Conservation (phyloP, 345 rosid genomes). For the Salix arbutifolia region DNA sequence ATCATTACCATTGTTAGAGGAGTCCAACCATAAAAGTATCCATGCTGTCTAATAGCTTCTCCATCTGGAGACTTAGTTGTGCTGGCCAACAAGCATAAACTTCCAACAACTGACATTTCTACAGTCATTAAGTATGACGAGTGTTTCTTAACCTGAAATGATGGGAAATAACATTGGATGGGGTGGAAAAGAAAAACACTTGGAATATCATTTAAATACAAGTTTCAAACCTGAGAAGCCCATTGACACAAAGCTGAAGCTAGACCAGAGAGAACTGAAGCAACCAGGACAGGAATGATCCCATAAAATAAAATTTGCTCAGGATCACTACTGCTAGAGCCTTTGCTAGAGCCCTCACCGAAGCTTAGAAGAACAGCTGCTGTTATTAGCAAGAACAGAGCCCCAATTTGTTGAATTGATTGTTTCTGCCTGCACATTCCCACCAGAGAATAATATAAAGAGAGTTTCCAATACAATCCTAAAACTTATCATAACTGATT, state of each 20-base stretch:
- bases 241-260: constrained; percentile 94
- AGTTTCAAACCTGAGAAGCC: constrained; percentile 75
- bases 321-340: constrained; percentile 42
- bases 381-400: constrained; percentile 71
- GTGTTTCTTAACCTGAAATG: constrained; percentile 81
- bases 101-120: constrained; percentile 95
- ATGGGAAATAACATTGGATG: constrained; percentile 4
- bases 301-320: constrained; percentile 79
- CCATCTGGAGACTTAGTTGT: constrained; percentile 93
- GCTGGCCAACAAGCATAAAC: constrained; percentile 79
- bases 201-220: background rate
- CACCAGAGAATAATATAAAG: constrained; percentile 11
- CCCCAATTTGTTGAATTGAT: constrained; percentile 84
- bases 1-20: constrained; percentile 67
- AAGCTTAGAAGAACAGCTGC: constrained; percentile 90
- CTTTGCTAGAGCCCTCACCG: constrained; percentile 91
- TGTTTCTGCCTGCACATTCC: constrained; percentile 73
- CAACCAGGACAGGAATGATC: constrained; percentile 85
- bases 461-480: background rate
- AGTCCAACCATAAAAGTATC: constrained; percentile 96
- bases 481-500: background rate
- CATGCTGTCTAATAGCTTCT: constrained; percentile 67
- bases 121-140: constrained; percentile 93
- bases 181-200: background rate
- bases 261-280: constrained; percentile 94